Evolutionary conservation across 1,284 basidiomycete genomes (phyloP).

Genomic region (Singerocomus inundabilis): DNA sequence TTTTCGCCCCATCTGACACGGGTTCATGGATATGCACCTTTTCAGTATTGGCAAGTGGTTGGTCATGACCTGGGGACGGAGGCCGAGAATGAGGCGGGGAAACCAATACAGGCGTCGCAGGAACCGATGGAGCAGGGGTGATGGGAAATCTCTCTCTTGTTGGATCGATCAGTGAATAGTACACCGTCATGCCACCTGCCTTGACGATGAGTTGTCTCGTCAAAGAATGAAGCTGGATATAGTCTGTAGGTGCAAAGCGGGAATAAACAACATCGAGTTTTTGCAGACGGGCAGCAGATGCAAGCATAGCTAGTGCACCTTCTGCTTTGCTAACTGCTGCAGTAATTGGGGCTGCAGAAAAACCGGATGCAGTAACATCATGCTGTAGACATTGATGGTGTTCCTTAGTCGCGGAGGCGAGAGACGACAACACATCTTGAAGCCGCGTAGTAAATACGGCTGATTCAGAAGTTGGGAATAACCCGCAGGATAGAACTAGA

Average conservation of each 20-base stretch:
- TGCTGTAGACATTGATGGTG: constrained; percentile 50
- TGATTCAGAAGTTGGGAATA: constrained; percentile 71
- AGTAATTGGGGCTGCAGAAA: constrained; percentile 40
- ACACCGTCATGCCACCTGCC: constrained; percentile 64
- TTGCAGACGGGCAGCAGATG: constrained; percentile 55
- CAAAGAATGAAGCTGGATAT: constrained; percentile 50
- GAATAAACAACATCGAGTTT: constrained; percentile 64
- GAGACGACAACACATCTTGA: constrained; percentile 50
- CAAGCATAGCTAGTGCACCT: constrained; percentile 51
- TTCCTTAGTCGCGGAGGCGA: constrained; percentile 46
- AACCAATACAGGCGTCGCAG: constrained; percentile 36
- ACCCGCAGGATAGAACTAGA: constrained; percentile 49
- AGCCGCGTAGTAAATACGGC: constrained; percentile 59
- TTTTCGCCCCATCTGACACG: not conserved
- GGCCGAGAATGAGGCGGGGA: constrained; percentile 31
- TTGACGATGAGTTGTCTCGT: constrained; percentile 54
- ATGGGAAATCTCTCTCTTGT: constrained; percentile 55
- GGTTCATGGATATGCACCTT: not conserved
- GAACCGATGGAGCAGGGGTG: constrained; percentile 46
- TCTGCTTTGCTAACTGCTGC: constrained; percentile 51
- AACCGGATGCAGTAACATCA: constrained; percentile 46
- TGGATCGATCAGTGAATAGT: constrained; percentile 63
- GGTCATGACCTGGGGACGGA: constrained; percentile 23
- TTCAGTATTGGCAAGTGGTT: not conserved
- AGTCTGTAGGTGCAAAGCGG: constrained; percentile 62